Evolutionary conservation across 139 green algal genomes (phyloP), one percentile per base, ranked within the genome.

Genomic region (Closterium sp.): DNA sequence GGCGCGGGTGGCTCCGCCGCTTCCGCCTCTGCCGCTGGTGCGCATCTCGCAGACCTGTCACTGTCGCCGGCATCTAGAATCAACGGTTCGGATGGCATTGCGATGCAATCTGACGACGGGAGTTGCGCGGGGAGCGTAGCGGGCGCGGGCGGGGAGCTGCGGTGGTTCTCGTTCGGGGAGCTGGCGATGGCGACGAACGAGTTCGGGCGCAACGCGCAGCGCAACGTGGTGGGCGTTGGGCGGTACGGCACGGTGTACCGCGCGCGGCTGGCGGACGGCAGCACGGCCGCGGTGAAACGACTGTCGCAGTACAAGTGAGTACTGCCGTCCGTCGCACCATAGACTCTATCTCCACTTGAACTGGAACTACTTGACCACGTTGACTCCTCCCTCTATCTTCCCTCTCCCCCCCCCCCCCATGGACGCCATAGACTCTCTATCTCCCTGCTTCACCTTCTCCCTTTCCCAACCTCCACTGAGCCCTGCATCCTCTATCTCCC

Each of bases 181-280:
- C 30, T 91, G 34, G 88, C 88, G 25, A 66, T 91, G 28, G 88
- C 88, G 6, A 91, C 88, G 34, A 91, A 91, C 64, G 84, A 91
- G 25, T 91, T 91, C 84, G 88, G 88, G 28, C 33, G 84, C 64
- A 55, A 91, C 34, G 30, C 28, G n/a, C 88, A 86, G 36, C 88
- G 88, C 43, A 93, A 93, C 38, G 85, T 93, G 25, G 16, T 93
- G 35, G 90, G 90, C 12, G 88, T 21, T 31, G 90, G 90, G 33
- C 84, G 31, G 34, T 83, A 91, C 84, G 90, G 90, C 8, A 93
- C 85, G n/a, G 86, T 90, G 28, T 93, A 91, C 90, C 92, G 92
- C 25, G 90, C 33, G 30, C 85, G 85, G 12, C 90, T 93, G 35
- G 28, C 84, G 25, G 90, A 93, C 84, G 90, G 90, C 33, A 87